Evolutionary conservation across 352 stramenopile species (phyloP).

Genomic region (Hyaloperonospora brassicae): DNA sequence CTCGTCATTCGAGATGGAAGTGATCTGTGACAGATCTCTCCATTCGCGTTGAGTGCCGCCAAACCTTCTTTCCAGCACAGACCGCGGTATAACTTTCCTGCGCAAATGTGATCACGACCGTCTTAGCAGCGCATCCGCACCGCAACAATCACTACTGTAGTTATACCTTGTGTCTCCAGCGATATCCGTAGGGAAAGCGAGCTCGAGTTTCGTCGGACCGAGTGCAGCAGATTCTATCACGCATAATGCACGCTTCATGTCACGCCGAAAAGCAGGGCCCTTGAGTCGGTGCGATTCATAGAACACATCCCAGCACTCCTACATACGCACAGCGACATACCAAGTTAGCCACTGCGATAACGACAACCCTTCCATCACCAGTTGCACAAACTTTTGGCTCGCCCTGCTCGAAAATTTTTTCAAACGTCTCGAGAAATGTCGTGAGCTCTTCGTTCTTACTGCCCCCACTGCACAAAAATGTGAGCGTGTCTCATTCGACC

Average conservation of each 20-base stretch:
- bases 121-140: neutral
- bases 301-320: conserved; percentile 55
- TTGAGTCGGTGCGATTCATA: conserved; percentile 33
- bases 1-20: conserved; percentile 17
- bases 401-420: conserved; percentile 42
- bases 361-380: neutral
- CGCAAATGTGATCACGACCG: neutral
- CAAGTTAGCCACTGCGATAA: neutral
- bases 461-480: neutral
- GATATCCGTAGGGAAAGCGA: conserved; percentile 22
- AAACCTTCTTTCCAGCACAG: conserved; percentile 32
- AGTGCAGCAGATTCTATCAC: conserved; percentile 42
- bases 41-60: conserved; percentile 22
- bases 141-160: neutral
- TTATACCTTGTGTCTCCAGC: conserved; percentile 9
- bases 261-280: conserved; percentile 45
- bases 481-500: neutral
- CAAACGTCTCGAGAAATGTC: conserved; percentile 43
- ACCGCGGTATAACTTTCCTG: conserved; percentile 24
- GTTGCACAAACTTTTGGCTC: conserved; percentile 46
- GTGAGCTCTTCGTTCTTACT: conserved; percentile 23
- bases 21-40: conserved; percentile 29
- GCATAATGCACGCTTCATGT: conserved; percentile 56
- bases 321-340: neutral
- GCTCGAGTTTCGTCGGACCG: conserved; percentile 50